Percentiles rank a stretch among this genome's conserved stretches.
phyloP scores from a whole-genome alignment of 768 basidiomycete genomes.

The Galerina marginata region DNA sequence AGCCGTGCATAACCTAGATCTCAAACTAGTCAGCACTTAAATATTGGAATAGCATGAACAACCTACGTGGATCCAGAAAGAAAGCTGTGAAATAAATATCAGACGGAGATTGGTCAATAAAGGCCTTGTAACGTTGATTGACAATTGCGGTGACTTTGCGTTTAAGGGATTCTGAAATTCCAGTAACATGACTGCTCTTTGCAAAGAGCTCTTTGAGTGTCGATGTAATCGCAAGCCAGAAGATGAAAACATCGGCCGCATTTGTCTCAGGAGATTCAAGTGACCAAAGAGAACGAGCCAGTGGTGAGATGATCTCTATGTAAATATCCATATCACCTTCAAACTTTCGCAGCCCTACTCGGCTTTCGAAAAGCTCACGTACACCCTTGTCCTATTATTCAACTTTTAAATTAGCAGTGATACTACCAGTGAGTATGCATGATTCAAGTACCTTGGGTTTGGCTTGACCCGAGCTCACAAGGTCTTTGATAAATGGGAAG shows the following conservation, averaged over 20 bases:
- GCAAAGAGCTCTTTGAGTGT: constrained; percentile 22
- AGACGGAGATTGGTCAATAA: constrained; percentile 12
- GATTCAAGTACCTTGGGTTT: constrained; percentile 9
- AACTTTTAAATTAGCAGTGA: neutral
- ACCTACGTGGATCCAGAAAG: constrained; percentile 23
- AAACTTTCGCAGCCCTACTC: constrained; percentile 2
- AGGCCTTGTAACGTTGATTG: constrained; percentile 20
- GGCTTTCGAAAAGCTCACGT: neutral
- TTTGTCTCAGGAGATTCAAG: constrained; percentile 27
- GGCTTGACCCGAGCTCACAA: neutral
- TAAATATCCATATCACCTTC: constrained; percentile 21
- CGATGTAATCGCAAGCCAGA: constrained; percentile 27
- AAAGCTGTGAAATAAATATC: constrained; percentile 24
- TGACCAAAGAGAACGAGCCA: constrained; percentile 31
- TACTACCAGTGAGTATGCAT: neutral
- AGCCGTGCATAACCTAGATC: constrained; percentile 6
- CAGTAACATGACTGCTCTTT: constrained; percentile 2
- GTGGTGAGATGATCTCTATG: constrained; percentile 21
- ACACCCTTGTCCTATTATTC: neutral
- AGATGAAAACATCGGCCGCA: constrained; percentile 29
- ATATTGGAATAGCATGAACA: neutral
- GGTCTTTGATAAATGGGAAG: neutral
- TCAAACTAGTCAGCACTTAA: neutral
- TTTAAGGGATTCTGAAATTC: constrained; percentile 13
- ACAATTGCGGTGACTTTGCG: constrained; percentile 17